phyloP scores from a whole-genome alignment of 2,329 filamentous ascomycete genomes.

The Blastomyces percursus region DNA sequence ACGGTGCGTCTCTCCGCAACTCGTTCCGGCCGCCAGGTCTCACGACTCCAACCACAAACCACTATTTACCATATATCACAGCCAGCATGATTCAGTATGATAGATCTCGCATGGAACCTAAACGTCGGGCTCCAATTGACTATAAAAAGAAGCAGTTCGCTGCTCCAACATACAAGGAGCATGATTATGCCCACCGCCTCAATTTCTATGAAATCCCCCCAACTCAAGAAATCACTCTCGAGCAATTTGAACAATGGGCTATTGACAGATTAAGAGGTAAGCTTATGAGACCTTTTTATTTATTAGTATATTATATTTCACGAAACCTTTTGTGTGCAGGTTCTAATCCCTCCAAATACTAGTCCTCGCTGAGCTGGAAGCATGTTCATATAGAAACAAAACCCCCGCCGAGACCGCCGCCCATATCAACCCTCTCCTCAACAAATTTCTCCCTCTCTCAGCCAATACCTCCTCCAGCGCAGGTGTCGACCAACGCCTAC shows the following conservation, averaged over 20 bases:
- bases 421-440: constrained; percentile 75
- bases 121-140: constrained; percentile 66
- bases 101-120: constrained; percentile 43
- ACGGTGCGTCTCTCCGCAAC: not conserved
- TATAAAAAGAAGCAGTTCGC: constrained; percentile 81
- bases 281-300: constrained; percentile 10
- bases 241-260: constrained; percentile 98
- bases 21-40: not conserved
- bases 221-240: constrained; percentile 86
- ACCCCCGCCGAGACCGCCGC: constrained; percentile 65
- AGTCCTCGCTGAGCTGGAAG: constrained; percentile 53
- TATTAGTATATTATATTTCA: not conserved
- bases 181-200: constrained; percentile 71
- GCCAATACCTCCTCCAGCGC: constrained; percentile 56
- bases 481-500: constrained; percentile 42
- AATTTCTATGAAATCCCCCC: constrained; percentile 87
- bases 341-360: not conserved
- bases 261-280: constrained; percentile 77
- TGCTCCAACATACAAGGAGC: constrained; percentile 61
- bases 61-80: not conserved
- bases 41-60: not conserved
- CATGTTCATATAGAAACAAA: constrained; percentile 90
- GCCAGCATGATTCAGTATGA: constrained; percentile 35
- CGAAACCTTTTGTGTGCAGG: not conserved
- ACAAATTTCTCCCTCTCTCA: constrained; percentile 75